These are phyloP conservation scores for Periconia digitata DNA, from an alignment of 2,329 filamentous ascomycete genomes.

Conservation along the genomic window DNA sequence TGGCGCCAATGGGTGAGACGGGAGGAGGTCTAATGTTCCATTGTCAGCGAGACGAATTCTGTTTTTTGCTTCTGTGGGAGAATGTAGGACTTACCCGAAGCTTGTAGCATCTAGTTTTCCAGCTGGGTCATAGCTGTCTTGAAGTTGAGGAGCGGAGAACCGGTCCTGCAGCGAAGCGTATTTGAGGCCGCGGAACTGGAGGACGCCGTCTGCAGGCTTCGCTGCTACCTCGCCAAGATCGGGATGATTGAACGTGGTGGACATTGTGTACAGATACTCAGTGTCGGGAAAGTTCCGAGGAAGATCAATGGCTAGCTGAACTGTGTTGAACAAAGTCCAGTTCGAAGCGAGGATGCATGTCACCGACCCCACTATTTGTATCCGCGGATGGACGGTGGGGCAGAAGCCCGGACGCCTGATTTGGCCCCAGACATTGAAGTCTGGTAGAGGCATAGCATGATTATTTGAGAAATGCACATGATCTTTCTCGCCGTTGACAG, in stretches of 20 bases:
- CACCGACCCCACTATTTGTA: too few relatives aligned
- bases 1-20: slow-evolving; percentile 44
- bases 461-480: too few relatives aligned
- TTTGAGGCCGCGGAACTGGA: slow-evolving; percentile 42
- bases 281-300: too few relatives aligned
- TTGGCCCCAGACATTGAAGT: too few relatives aligned
- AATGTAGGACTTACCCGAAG: slow-evolving; percentile 32
- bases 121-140: slow-evolving; percentile 22
- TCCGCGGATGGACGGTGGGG: too few relatives aligned
- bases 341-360: too few relatives aligned
- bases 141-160: slow-evolving; percentile 37
- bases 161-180: slow-evolving; percentile 43
- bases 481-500: too few relatives aligned
- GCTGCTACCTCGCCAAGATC: slow-evolving; percentile 28
- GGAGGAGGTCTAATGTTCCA: slow-evolving; percentile 28
- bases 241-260: slow-evolving; percentile 21
- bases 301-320: too few relatives aligned
- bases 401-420: too few relatives aligned
- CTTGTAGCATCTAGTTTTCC: slow-evolving; percentile 35
- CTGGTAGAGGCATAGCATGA: too few relatives aligned
- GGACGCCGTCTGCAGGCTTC: slow-evolving; percentile 24
- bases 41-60: not conserved
- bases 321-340: too few relatives aligned
- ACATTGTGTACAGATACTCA: too few relatives aligned
- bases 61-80: not conserved